Evolutionary conservation across 106 monocot genomes (phyloP), one percentile per base, ranked within the genome.

Genomic region (Apostasia ramifera): DNA sequence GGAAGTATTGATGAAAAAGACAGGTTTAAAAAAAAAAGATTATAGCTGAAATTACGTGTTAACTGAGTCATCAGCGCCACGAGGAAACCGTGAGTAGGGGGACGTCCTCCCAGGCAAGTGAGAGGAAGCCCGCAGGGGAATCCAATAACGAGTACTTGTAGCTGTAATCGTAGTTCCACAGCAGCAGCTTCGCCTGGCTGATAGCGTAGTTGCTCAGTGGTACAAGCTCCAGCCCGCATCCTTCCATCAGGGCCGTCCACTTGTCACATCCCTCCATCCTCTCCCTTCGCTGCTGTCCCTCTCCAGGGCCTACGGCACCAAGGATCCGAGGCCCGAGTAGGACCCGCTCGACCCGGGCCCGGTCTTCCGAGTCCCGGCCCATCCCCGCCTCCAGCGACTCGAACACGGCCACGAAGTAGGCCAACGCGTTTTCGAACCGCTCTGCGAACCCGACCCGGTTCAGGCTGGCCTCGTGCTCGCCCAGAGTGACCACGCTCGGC

Each of bases 101-200:
- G 42, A 74, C 74, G 11, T 74, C 85, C 61, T 87, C 77, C 92
- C 92, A 98, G 0, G 87, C 85, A 1, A 98, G 72, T 0, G 98
- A 85, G 47, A 98, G 79, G 70, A 89, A 91, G n/a, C 71, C 80
- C 41, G 83, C 74, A 13, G 51, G n/a, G 40, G 87, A 83, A 52
- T 93, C 90, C 53, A 85, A 63, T 47, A 98, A 67, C 4, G 77
- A 71, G 76, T 90, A 98, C 71, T 79, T 85, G 54, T 76, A 12
- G 66, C 90, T 93, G 70, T 92, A 98, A 68, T 85, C 70, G 76
- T 92, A 97, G 62, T 87, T 88, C 98, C 98, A 98, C 38, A 98
- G 81, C 6, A 98, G 77, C 1, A 93, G 83, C 48, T 79, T 85
- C 44, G 98, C 98, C 40, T 98, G 98, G 76, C 98, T 98, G 12